Percentiles rank a stretch among this genome's conserved stretches.
Evolutionary conservation across 2,329 filamentous ascomycete genomes (phyloP).

Genomic region (Talaromyces sp.): DNA sequence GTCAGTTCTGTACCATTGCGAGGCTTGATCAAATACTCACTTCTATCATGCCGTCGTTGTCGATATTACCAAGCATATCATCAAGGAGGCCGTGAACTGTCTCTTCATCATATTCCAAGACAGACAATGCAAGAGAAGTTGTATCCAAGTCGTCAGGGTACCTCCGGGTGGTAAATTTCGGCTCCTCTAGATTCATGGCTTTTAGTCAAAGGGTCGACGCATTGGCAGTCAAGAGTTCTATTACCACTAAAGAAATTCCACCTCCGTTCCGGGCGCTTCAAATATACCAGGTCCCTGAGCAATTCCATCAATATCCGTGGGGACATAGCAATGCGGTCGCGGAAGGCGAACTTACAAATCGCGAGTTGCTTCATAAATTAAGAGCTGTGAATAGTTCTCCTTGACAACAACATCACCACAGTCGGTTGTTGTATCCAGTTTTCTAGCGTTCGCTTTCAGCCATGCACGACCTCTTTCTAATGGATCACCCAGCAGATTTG

Average conservation of each 20-base stretch:
- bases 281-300: background rate
- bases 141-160: background rate
- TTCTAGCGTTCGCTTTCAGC: background rate
- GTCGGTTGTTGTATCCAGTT: background rate
- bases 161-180: background rate
- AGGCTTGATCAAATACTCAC: background rate
- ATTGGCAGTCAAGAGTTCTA: too few relatives aligned
- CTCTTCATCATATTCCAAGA: background rate
- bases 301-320: background rate
- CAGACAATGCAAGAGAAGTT: background rate
- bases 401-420: background rate
- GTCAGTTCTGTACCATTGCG: too few relatives aligned
- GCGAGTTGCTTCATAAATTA: background rate
- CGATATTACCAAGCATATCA: background rate
- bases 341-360: background rate
- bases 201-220: background rate
- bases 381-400: background rate
- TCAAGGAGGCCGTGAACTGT: background rate
- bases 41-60: background rate
- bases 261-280: slow-evolving; percentile 1
- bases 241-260: background rate
- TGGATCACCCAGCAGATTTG: background rate
- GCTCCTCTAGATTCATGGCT: background rate
- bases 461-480: background rate
- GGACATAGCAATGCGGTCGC: too few relatives aligned